A percentile compares a stretch with the other conserved stretches of the same genome.
phyloP scores from a whole-genome alignment of 2,329 filamentous ascomycete species.

The Colletotrichum caudatum region DNA sequence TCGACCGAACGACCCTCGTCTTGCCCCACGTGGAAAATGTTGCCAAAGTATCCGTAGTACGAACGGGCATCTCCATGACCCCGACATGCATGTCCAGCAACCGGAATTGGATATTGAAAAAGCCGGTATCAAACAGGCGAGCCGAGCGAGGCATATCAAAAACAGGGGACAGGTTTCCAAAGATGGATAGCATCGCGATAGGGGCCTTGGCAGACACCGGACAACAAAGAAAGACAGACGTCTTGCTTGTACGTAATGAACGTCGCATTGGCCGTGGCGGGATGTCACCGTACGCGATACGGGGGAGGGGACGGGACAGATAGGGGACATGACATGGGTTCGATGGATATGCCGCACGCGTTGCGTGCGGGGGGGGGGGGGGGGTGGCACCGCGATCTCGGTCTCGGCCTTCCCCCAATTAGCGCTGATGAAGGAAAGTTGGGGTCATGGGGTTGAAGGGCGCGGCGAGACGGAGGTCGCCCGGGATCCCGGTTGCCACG shows the following conservation, averaged over 20 bases:
- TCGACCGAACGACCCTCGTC: not conserved
- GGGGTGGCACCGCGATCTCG: too few species aligned
- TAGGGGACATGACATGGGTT: conserved; percentile 9
- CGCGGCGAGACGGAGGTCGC: conserved; percentile 2
- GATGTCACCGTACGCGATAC: conserved; percentile 32
- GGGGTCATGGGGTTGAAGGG: not conserved
- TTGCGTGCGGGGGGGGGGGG: too few species aligned
- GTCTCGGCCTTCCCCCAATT: not conserved
- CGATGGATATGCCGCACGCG: too few species aligned
- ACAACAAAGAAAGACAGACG: not conserved
- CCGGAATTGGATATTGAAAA: not conserved
- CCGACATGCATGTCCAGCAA: not conserved
- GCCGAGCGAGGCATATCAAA: not conserved
- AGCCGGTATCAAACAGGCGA: not conserved
- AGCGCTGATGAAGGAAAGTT: conserved; percentile 8
- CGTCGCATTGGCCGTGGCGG: conserved; percentile 15
- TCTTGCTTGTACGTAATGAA: conserved; percentile 38
- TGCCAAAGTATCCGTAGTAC: not conserved
- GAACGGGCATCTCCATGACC: not conserved
- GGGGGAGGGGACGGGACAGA: conserved; percentile 4
- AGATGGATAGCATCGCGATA: not conserved
- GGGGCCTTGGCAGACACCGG: not conserved
- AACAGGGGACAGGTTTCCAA: not conserved
- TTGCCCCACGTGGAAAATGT: conserved; percentile 1
- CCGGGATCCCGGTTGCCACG: conserved; percentile 27